A percentile compares a stretch with the other conserved stretches of the same genome.
These are phyloP conservation scores for Tripterygium wilfordii DNA, from an alignment of 177 flowering plant species.

Conservation along the genomic window DNA sequence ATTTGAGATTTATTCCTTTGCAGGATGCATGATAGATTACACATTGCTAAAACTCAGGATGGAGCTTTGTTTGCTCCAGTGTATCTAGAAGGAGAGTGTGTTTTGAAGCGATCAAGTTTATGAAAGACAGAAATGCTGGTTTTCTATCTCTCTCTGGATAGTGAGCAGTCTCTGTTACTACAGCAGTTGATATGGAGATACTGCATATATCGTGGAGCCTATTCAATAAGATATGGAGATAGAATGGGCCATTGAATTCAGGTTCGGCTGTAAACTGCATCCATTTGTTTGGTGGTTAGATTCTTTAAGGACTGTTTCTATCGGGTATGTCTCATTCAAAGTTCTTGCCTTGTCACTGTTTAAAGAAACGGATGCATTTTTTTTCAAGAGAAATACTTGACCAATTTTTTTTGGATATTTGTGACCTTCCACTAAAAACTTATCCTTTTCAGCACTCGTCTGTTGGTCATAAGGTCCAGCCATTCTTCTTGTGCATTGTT, in stretches of 20 bases:
- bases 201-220: slow-evolving; percentile 24
- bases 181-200: slow-evolving; percentile 60
- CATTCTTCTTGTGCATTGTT: slow-evolving; percentile 84
- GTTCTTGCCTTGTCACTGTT: not conserved
- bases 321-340: not conserved
- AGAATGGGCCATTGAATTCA: slow-evolving; percentile 76
- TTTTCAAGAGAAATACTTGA: not conserved
- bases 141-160: slow-evolving; percentile 78
- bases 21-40: slow-evolving; percentile 70
- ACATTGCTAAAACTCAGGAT: slow-evolving; percentile 48
- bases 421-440: slow-evolving; percentile 1
- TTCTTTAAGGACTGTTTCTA: not conserved
- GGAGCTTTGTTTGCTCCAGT: slow-evolving; percentile 70
- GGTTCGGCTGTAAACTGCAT: slow-evolving; percentile 29
- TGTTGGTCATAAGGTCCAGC: slow-evolving; percentile 77
- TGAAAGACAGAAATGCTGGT: slow-evolving; percentile 75
- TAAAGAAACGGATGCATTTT: not conserved
- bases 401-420: not conserved
- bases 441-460: slow-evolving; percentile 15
- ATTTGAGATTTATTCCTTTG: slow-evolving; percentile 10
- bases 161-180: slow-evolving; percentile 58
- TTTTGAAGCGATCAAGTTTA: slow-evolving; percentile 72
- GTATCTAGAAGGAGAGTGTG: slow-evolving; percentile 74
- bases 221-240: slow-evolving; percentile 67
- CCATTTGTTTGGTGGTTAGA: not conserved